These are phyloP conservation scores for Tulasnella sp. DNA, from an alignment of 768 basidiomycete species.

Conservation along the genomic window DNA sequence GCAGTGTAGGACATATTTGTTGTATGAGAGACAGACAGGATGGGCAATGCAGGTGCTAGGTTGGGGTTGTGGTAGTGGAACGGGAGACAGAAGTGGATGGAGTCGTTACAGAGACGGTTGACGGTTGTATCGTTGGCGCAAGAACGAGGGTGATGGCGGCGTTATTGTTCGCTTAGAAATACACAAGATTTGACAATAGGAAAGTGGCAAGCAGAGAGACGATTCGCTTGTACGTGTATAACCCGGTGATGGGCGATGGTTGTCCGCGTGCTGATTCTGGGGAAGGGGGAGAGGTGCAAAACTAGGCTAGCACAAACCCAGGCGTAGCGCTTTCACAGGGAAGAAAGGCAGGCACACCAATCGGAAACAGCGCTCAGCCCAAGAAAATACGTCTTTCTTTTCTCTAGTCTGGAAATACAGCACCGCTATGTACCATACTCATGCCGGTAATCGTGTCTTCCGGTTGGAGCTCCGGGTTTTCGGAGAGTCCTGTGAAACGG, in stretches of 20 bases:
- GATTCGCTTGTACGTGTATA: too few species aligned
- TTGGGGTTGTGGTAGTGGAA: background rate
- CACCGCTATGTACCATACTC: too few species aligned
- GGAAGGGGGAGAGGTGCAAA: too few species aligned
- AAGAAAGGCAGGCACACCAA: too few species aligned
- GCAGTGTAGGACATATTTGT: conserved; percentile 16
- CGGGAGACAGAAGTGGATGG: background rate
- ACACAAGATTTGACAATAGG: background rate
- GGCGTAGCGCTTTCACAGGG: too few species aligned
- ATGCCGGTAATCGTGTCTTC: background rate
- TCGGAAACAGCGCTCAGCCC: too few species aligned
- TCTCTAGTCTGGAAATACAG: too few species aligned
- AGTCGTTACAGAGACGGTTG: background rate
- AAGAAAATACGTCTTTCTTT: too few species aligned
- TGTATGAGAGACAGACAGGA: background rate
- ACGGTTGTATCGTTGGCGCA: background rate
- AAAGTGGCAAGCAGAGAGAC: background rate
- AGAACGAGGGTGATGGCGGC: background rate
- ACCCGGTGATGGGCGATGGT: too few species aligned
- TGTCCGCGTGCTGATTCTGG: too few species aligned
- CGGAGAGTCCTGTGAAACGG: background rate
- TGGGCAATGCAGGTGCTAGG: background rate
- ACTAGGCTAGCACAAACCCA: too few species aligned
- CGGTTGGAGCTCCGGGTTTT: background rate
- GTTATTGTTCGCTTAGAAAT: background rate